A percentile compares a stretch with the other conserved stretches of the same genome.
phyloP scores from a whole-genome alignment of 2,329 filamentous ascomycete genomes.

The Aurifilum marmelostoma region DNA sequence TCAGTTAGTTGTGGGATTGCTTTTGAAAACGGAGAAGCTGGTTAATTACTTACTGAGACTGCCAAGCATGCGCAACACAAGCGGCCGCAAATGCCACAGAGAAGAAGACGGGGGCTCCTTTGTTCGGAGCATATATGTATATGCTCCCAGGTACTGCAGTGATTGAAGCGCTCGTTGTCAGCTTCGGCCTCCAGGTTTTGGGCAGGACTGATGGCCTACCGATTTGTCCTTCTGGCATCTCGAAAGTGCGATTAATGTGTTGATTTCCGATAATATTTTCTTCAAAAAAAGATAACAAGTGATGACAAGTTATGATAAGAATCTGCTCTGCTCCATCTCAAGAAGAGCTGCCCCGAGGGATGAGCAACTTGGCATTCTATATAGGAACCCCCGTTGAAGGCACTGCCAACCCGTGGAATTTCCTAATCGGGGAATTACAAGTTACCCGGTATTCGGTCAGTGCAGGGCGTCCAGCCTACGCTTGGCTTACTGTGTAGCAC shows the following conservation, averaged over 20 bases:
- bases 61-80: constrained; percentile 38
- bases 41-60: constrained; percentile 21
- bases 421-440: neutral
- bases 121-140: constrained; percentile 41
- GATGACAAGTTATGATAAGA: neutral
- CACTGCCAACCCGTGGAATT: too few relatives aligned
- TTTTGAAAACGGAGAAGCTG: neutral
- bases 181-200: neutral
- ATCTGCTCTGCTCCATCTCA: neutral
- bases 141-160: constrained; percentile 34
- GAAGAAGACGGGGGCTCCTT: constrained; percentile 44
- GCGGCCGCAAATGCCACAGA: constrained; percentile 37
- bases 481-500: neutral
- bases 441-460: neutral
- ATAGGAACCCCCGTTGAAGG: neutral
- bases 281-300: too few relatives aligned
- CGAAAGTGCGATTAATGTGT: neutral
- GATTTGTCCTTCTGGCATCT: constrained; percentile 14
- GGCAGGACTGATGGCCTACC: neutral
- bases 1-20: neutral
- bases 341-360: neutral
- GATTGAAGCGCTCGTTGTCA: neutral
- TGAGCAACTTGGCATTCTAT: neutral
- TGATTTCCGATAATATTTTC: too few relatives aligned
- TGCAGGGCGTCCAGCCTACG: neutral